A percentile compares a stretch with the other conserved stretches of the same genome.
Conservation (phyloP, 1,284 basidiomycete genomes). For the Ustilago nuda region DNA sequence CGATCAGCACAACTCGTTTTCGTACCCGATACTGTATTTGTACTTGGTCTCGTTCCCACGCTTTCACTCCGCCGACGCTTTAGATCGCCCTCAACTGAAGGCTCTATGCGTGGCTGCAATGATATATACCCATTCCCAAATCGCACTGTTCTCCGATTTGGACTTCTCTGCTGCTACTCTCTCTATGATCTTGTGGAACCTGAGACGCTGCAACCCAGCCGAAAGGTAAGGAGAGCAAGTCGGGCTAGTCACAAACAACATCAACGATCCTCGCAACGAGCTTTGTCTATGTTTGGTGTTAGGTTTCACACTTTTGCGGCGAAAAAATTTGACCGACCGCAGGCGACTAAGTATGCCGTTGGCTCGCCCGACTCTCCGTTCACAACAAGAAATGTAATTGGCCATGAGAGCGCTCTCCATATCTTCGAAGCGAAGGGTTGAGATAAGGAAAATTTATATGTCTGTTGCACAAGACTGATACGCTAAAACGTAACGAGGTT, state of each 20-base stretch:
- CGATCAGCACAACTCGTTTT: not conserved
- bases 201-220: too few relatives aligned
- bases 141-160: too few relatives aligned
- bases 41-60: not conserved
- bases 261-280: not conserved
- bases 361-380: slow-evolving; percentile 6
- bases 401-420: not conserved
- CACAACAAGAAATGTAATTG: not conserved
- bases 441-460: not conserved
- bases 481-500: too few relatives aligned
- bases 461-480: not conserved
- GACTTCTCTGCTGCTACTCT: too few relatives aligned
- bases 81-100: not conserved
- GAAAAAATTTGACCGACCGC: not conserved
- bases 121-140: slow-evolving; percentile 9
- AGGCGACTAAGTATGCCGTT: not conserved
- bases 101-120: not conserved
- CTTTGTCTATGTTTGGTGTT: not conserved
- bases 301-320: not conserved
- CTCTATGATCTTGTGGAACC: too few relatives aligned
- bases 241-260: not conserved
- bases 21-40: slow-evolving; percentile 9
- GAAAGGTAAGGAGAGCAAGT: not conserved
- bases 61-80: too few relatives aligned
- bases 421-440: not conserved